A percentile compares a stretch with the other conserved stretches of the same genome.
Evolutionary conservation across 495 filamentous ascomycete species (phyloP).

Genomic region (Achaetomiella virescens): DNA sequence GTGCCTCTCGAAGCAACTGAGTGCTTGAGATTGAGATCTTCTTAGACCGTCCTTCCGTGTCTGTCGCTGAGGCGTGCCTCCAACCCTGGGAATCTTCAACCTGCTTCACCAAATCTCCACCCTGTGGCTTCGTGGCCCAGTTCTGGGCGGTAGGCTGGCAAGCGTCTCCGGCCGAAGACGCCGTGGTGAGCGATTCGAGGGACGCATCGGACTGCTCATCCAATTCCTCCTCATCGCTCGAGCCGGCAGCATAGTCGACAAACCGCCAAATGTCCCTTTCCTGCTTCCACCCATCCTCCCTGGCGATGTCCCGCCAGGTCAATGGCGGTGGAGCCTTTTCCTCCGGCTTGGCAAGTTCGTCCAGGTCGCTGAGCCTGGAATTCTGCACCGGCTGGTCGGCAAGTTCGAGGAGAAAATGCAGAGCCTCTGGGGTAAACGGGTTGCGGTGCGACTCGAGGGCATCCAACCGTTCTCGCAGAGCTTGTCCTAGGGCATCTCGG

Average conservation of each 20-base stretch:
- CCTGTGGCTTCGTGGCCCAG: slow-evolving; percentile 27
- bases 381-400: slow-evolving; percentile 74
- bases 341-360: slow-evolving; percentile 41
- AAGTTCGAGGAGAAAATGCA: slow-evolving; percentile 73
- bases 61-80: slow-evolving; percentile 35
- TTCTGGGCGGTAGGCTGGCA: slow-evolving; percentile 33
- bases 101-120: slow-evolving; percentile 39
- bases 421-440: slow-evolving; percentile 68
- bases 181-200: slow-evolving; percentile 20
- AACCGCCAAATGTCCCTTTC: slow-evolving; percentile 72
- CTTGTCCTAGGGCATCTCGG: slow-evolving; percentile 74
- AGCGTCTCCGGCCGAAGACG: slow-evolving; percentile 31
- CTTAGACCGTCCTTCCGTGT: slow-evolving; percentile 30
- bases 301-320: slow-evolving; percentile 70
- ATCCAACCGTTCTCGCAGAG: slow-evolving; percentile 56
- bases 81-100: slow-evolving; percentile 61
- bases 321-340: slow-evolving; percentile 40
- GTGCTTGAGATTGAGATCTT: slow-evolving; percentile 59
- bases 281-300: slow-evolving; percentile 61
- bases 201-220: slow-evolving; percentile 32
- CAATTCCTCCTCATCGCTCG: slow-evolving; percentile 49
- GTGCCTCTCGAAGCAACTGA: slow-evolving; percentile 66
- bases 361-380: slow-evolving; percentile 57
- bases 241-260: slow-evolving; percentile 66
- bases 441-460: slow-evolving; percentile 47